Evolutionary conservation across 345 rosid species (phyloP).

Genomic region (Hevea brasiliensis): DNA sequence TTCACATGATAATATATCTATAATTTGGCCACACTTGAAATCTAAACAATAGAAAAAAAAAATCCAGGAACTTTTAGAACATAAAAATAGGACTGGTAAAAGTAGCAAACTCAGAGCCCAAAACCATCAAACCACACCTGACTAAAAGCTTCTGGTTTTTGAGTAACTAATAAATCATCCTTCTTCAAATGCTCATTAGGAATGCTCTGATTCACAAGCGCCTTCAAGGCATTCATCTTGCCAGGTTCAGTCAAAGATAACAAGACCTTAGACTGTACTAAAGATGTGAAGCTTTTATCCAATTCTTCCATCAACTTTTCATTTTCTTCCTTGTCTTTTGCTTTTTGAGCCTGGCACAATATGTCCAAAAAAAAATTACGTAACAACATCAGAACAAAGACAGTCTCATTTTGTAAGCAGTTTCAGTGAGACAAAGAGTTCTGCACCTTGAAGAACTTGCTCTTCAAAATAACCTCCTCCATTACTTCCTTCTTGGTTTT

Average conservation of each 20-base stretch:
- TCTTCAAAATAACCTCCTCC: constrained; percentile 91
- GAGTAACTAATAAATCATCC: constrained; percentile 25
- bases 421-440: constrained; percentile 11
- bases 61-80: neutral
- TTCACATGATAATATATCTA: neutral
- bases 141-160: constrained; percentile 24
- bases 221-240: constrained; percentile 59
- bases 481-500: constrained; percentile 86
- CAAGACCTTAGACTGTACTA: constrained; percentile 59
- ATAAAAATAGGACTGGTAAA: neutral
- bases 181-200: constrained; percentile 39
- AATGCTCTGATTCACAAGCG: constrained; percentile 44
- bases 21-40: neutral
- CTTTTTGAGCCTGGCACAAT: constrained; percentile 71
- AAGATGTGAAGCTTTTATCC: constrained; percentile 66
- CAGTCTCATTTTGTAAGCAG: neutral
- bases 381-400: neutral
- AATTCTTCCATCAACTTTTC: constrained; percentile 73
- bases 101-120: neutral
- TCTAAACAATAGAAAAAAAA: neutral
- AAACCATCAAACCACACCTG: constrained; percentile 40
- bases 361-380: neutral
- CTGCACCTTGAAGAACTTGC: constrained; percentile 87
- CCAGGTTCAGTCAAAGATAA: constrained; percentile 62
- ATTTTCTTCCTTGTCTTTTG: constrained; percentile 80